Base-by-base conservation (phyloP, 1,284 basidiomycete species). In the Abortiporus biennis region DNA sequence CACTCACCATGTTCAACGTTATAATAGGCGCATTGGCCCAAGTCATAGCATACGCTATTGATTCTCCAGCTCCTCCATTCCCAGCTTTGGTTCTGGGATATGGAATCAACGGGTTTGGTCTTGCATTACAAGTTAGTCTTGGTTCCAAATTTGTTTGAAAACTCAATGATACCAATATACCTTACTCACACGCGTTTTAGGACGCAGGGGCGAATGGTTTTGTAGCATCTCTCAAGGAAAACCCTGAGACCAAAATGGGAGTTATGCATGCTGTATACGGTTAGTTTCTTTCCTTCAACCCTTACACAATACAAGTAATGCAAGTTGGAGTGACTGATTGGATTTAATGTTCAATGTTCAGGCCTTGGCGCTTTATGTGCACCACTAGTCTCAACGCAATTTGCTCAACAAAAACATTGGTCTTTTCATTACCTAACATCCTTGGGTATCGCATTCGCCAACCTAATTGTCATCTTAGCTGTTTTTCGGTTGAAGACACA, bases 401-500 rank as follows among this genome's bases (percentile, higher is more conserved):
- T 85, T 47, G 61, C 79, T 2, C 66, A 68, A 40, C 52, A 67
- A 29, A 54, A 47, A 0, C 63, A 57, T 40, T 79, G 78, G 71
- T 84, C 80, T 6, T 77, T 77, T 52, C 80, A 85, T 56, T 87
- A 76, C 56, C 63, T 84, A 8, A 63, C 65, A 6, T 82, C 79
- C 0, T 59, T 85, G 2, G 75, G 72, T 2, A 46, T 87, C 16
- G 74, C 78, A 0, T 38, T 71, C n/a, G 41, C 63, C 20, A 83
- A 78, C 40, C 58, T 63, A 0, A 27, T 64, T 5, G 24, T 67
- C 2, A 54, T 84, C n/a, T 47, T 69, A 5, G 47, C 54, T 1
- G 72, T 78, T 0, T 83, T 85, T 62, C 65, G 69, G 8, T 58
- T 76, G 12, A 70, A 74, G 47, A 66, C 59, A 4, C 76, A 79